Percentiles rank a stretch among this genome's conserved stretches.
These are phyloP conservation scores for Leucogyrophana mollusca DNA, from an alignment of 768 basidiomycete genomes.

Conservation along the genomic window DNA sequence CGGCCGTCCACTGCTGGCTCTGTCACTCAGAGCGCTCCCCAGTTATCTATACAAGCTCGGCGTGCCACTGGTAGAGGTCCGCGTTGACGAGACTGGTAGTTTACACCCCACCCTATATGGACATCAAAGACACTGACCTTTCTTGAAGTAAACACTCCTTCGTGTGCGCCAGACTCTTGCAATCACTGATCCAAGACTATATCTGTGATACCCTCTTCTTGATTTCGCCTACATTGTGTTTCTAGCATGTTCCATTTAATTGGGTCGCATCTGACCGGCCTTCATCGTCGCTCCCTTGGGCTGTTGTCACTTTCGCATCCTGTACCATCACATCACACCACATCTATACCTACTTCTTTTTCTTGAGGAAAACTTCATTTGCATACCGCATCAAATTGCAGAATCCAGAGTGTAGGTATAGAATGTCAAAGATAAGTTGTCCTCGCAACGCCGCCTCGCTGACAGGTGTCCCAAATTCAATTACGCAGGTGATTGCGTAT, in stretches of 20 bases:
- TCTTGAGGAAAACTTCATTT: neutral
- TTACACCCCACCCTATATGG: no score
- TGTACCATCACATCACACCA: slow-evolving; percentile 16
- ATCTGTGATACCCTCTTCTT: neutral
- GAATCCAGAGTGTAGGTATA: neutral
- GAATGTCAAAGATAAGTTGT: no score
- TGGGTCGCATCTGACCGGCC: neutral
- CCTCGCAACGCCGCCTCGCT: no score
- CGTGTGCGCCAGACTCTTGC: no score
- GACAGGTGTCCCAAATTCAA: no score
- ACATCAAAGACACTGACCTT: slow-evolving; percentile 6
- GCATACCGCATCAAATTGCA: neutral
- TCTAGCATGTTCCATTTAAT: neutral
- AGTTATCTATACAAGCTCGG: slow-evolving; percentile 31
- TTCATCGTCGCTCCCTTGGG: slow-evolving; percentile 1
- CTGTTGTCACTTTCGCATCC: slow-evolving; percentile 7
- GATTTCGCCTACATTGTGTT: neutral
- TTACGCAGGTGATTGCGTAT: slow-evolving; percentile 39
- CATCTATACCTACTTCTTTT: slow-evolving; percentile 1
- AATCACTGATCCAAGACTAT: no score
- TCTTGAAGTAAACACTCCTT: slow-evolving; percentile 17
- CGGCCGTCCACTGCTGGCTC: slow-evolving; percentile 20
- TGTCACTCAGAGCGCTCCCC: slow-evolving; percentile 17
- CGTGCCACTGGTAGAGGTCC: slow-evolving; percentile 16
- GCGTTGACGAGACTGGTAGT: slow-evolving; percentile 4